Percentiles rank a stretch among this genome's conserved stretches.
phyloP scores from a whole-genome alignment of 495 filamentous ascomycete species.

The Achaetomiella virescens region DNA sequence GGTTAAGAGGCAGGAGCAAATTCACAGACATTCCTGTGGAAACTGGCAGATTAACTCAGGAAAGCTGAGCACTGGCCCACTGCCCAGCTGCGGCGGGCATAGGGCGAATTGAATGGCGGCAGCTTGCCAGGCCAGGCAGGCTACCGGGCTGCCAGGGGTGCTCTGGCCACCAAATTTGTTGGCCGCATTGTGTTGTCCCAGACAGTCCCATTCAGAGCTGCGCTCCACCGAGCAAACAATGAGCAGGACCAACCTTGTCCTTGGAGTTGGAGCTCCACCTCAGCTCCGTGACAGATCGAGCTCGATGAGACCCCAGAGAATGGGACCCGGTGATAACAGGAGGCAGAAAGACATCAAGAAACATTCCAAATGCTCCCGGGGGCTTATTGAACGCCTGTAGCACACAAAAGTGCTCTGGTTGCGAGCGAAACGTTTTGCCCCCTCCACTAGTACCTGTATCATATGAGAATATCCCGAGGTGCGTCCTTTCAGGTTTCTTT shows the following conservation, averaged over 20 bases:
- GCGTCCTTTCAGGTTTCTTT: no score
- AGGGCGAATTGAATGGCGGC: constrained; percentile 16
- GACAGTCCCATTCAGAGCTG: not conserved
- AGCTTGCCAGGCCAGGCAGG: not conserved
- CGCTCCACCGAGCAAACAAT: constrained; percentile 1
- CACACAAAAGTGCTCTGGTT: no score
- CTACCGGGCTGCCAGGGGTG: constrained; percentile 20
- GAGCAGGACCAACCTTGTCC: not conserved
- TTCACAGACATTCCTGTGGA: constrained; percentile 33
- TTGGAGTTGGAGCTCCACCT: not conserved
- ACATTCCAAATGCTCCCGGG: not conserved
- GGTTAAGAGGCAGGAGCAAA: constrained; percentile 18
- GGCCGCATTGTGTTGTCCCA: constrained; percentile 1
- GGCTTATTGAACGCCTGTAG: not conserved
- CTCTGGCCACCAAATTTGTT: constrained; percentile 10
- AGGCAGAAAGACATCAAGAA: not conserved
- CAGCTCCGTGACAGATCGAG: not conserved
- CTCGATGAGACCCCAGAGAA: not conserved
- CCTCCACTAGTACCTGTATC: no score
- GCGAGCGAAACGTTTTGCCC: no score
- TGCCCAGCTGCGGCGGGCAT: constrained; percentile 14
- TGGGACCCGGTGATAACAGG: no score
- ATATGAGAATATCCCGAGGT: no score
- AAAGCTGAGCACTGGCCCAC: constrained; percentile 29
- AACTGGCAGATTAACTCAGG: constrained; percentile 29